A percentile compares a stretch with the other conserved stretches of the same genome.
Conservation (phyloP, 1,284 basidiomycete genomes). For the Cryptococcus sp. region DNA sequence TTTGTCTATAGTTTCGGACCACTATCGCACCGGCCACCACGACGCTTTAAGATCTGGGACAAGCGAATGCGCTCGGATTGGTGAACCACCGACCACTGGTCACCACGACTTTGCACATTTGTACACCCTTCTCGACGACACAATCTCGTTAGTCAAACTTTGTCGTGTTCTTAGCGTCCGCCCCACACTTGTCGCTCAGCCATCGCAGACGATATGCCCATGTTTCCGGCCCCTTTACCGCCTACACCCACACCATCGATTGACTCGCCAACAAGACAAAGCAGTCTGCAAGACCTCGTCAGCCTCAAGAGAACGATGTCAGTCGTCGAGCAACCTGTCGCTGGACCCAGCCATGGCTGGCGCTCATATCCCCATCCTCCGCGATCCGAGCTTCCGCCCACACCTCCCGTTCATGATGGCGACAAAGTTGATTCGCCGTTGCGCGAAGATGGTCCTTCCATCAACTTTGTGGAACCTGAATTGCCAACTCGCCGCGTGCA, state of each 20-base stretch:
- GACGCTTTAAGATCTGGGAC: not conserved
- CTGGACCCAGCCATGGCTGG: constrained; percentile 22
- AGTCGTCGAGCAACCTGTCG: constrained; percentile 13
- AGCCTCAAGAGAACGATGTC: constrained; percentile 7
- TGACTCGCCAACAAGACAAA: constrained; percentile 19
- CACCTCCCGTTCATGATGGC: constrained; percentile 29
- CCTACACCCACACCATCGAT: constrained; percentile 39
- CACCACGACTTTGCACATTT: not conserved
- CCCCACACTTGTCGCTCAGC: not conserved
- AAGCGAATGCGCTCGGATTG: not conserved
- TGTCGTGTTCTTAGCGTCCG: not conserved
- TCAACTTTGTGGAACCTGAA: constrained; percentile 32
- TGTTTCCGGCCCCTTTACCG: constrained; percentile 22
- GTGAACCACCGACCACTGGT: not conserved
- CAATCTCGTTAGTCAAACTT: not conserved
- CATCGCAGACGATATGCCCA: constrained; percentile 20
- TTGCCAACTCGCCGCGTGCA: constrained; percentile 18
- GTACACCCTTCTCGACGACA: too few relatives aligned
- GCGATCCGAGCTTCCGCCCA: constrained; percentile 27
- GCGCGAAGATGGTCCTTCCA: constrained; percentile 3
- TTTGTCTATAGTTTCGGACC: not conserved
- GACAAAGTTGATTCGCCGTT: constrained; percentile 7
- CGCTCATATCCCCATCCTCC: constrained; percentile 5
- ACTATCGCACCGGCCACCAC: not conserved
- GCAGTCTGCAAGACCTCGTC: constrained; percentile 2